Base-by-base conservation (phyloP, 371 early-diverging fungal genomes). In the Rhizopus delemar region DNA sequence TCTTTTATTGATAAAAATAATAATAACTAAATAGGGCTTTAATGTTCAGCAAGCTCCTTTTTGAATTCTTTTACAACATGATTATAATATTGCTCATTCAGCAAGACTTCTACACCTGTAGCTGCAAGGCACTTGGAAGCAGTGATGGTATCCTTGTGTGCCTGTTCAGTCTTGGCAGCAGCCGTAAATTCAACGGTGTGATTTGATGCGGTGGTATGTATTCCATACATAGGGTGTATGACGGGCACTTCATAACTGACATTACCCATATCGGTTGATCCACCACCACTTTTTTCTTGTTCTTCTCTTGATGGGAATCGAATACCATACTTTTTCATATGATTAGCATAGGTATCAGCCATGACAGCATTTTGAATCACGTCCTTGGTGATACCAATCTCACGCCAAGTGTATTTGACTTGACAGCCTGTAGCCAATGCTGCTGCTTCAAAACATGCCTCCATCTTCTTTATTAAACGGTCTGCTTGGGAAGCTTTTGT, bases 191-290 rank as follows among this genome's bases (percentile, higher is more conserved):
- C 83, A 34, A 77, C 66, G 0, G 90, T 86, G 57, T 92, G 93
- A 57, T 85, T 84, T 4, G 85, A 69, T 22, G 83, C 78, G 3
- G 59, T 53, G 2, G 73, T 70, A 57, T 73, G 70, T 33, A 81
- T 76, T 35, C 63, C 75, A 34, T 53, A 73, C 41, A 60, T 54
- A 5, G 86, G 86, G 48, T 86, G 86, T 36, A 80, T 62, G 1
- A 65, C 63, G 9, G 86, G 86, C 39, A 81, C 53, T 34, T 73
- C 81, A 16, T 77, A 71, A 32, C 80, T 77, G 15, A 83, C 78
- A 48, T 91, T 91, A 52, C 92, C 93, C 81, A 91, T 87, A 57
- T 93, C 93, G 0, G 91, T 89, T 3, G 84, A 82, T 0, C 86
- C 90, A 39, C 69, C 67, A 7, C 60, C 77, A 3, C 39, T 41